Evolutionary conservation across 108 stramenopile species (phyloP), one percentile per base, ranked within the genome.

Genomic region (Epithemia pelagica): DNA sequence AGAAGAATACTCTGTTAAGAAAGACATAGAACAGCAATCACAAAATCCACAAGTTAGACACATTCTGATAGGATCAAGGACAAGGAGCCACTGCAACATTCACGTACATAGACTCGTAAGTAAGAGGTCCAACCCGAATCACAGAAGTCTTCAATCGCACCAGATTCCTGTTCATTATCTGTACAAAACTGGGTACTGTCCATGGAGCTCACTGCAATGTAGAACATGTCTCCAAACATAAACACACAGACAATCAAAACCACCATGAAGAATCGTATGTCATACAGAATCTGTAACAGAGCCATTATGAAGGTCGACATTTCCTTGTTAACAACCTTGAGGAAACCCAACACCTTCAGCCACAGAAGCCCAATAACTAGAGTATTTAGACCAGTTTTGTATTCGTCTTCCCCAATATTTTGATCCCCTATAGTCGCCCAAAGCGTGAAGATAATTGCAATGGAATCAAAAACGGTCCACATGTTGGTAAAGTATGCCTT

Each of bases 261-360:
- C 3, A 78, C 37, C 33, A 58, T 29, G 30, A 72, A 77, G 62
- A 59, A 77, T 25, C 66, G 65, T 28, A 77, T 59, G 53, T 72
- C 71, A 8, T 37, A 30, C 23, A 72, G 32, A 57, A 77, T 77
- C 67, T 68, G 58, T 18, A 70, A 59, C 0, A 78, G 23, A 18
- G 77, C 67, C 28, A 85, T 32, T 19, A 81, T 70, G 56, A 85
- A 85, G 15, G 83, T 81, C 15, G 83, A 78, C 58, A 85, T 64
- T 54, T 81, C 65, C 59, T 68, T 70, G 59, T 85, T 85, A 18
- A 72, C 51, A 15, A 69, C 75, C 61, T 80, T 81, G 1, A 81
- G 25, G 21, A 72, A 73, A 0, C 66, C 75, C 21, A 85, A 63
- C 2, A 85, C 58, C 65, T 66, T 37, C 19, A 85, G 8, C 83